These are phyloP conservation scores for Xylaria polymorpha DNA, from an alignment of 2,329 filamentous ascomycete genomes.

Conservation along the genomic window DNA sequence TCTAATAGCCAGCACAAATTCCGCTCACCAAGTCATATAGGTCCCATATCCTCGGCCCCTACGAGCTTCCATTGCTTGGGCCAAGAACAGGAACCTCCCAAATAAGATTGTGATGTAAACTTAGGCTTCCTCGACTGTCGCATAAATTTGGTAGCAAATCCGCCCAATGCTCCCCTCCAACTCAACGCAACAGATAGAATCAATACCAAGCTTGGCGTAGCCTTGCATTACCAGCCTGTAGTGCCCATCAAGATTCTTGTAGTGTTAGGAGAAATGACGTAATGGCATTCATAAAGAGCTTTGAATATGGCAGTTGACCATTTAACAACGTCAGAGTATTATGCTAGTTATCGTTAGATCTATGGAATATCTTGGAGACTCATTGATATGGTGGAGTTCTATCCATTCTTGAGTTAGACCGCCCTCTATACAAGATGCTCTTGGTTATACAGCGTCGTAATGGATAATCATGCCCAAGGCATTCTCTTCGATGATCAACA, in stretches of 20 bases:
- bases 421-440: background rate
- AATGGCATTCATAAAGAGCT: background rate
- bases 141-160: background rate
- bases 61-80: background rate
- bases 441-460: background rate
- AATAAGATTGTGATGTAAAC: background rate
- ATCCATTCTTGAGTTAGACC: background rate
- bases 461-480: background rate
- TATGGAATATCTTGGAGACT: background rate
- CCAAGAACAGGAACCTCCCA: background rate
- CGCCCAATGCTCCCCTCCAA: background rate
- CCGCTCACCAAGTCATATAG: background rate
- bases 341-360: background rate
- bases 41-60: background rate
- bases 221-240: background rate
- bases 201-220: background rate
- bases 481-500: background rate
- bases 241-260: background rate
- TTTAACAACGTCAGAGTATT: background rate
- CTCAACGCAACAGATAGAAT: background rate
- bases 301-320: no score
- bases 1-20: background rate
- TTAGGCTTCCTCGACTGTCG: background rate
- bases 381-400: background rate
- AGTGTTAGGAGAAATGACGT: background rate